phyloP scores from a whole-genome alignment of 2,329 filamentous ascomycete species.

The Xylariaceae sp. region DNA sequence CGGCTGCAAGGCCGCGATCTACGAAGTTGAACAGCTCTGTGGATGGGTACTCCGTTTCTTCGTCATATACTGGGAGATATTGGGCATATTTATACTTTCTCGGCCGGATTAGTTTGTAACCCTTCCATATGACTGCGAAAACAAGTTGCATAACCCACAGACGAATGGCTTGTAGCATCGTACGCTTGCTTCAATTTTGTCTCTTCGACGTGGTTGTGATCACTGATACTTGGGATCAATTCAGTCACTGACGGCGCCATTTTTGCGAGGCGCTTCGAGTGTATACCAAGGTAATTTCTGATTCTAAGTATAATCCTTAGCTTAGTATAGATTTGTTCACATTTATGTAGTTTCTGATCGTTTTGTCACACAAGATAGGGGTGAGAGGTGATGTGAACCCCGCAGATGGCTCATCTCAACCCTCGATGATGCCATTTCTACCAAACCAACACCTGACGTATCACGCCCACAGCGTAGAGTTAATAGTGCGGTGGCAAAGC shows the following conservation, averaged over 20 bases:
- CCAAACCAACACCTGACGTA: too few relatives aligned
- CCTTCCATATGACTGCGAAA: too few relatives aligned
- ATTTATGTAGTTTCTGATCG: not conserved
- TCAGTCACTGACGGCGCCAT: conserved; percentile 27
- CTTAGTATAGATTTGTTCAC: not conserved
- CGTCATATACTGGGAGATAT: conserved; percentile 35
- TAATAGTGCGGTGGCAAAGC: too few relatives aligned
- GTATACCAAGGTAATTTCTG: not conserved
- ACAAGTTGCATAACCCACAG: conserved; percentile 14
- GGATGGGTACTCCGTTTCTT: conserved; percentile 34
- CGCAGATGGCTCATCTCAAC: conserved; percentile 16
- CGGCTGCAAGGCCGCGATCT: conserved; percentile 38
- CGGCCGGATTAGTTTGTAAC: not conserved
- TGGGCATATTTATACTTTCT: conserved; percentile 32
- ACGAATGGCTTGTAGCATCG: conserved; percentile 19
- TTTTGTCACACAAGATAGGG: not conserved
- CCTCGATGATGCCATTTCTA: conserved; percentile 14
- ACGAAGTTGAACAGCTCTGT: conserved; percentile 38
- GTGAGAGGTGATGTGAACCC: conserved; percentile 3
- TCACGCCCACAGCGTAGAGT: too few relatives aligned
- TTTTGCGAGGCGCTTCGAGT: too few relatives aligned
- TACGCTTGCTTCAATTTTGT: conserved; percentile 23
- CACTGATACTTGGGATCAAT: conserved; percentile 18
- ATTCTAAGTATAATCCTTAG: not conserved
- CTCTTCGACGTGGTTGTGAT: conserved; percentile 19